These are phyloP conservation scores for Cerrena zonata DNA, from an alignment of 1,284 basidiomycete species.

Conservation along the genomic window DNA sequence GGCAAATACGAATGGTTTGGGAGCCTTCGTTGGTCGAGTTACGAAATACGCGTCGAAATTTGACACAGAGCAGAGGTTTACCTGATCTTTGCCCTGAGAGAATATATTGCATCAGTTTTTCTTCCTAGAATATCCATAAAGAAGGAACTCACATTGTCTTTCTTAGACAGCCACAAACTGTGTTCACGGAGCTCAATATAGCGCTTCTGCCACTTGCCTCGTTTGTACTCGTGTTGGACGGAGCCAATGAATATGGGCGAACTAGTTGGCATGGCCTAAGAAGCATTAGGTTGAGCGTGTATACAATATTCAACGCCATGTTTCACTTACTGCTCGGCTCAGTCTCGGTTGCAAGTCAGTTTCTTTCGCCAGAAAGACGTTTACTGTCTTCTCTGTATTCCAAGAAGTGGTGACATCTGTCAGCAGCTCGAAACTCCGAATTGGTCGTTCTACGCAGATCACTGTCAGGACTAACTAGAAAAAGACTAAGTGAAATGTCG, in stretches of 20 bases:
- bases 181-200: constrained; percentile 83
- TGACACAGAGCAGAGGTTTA: constrained; percentile 71
- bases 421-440: constrained; percentile 76
- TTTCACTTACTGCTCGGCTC: constrained; percentile 49
- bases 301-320: background rate
- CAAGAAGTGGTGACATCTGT: constrained; percentile 73
- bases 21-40: constrained; percentile 66
- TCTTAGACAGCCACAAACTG: constrained; percentile 78
- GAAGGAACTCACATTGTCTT: constrained; percentile 60
- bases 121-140: constrained; percentile 3
- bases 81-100: constrained; percentile 74
- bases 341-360: constrained; percentile 57
- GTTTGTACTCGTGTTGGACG: constrained; percentile 81
- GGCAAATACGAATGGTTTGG: constrained; percentile 76
- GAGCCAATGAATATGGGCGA: constrained; percentile 69
- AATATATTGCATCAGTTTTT: background rate
- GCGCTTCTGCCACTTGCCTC: constrained; percentile 87
- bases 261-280: constrained; percentile 61
- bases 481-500: constrained; percentile 6
- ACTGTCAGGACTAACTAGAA: constrained; percentile 4
- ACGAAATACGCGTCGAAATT: constrained; percentile 82
- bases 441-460: constrained; percentile 66
- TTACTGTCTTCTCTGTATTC: constrained; percentile 74
- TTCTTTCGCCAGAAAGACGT: constrained; percentile 71
- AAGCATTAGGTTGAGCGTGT: background rate